Base-by-base conservation (phyloP, 306 rosid species). In the Crotalaria pallida region DNA sequence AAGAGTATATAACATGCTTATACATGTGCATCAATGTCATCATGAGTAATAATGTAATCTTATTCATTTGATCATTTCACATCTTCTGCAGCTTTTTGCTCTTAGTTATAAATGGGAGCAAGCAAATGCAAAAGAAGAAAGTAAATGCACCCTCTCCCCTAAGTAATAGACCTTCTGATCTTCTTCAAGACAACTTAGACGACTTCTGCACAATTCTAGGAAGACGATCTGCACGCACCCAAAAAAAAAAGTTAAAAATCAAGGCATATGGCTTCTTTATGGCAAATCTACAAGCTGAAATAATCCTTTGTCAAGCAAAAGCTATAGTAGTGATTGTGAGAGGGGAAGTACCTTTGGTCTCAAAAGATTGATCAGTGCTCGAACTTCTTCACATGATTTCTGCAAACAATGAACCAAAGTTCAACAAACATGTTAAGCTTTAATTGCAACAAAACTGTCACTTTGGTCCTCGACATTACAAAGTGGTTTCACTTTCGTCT, bases 281-380 rank as follows among this genome's bases (percentile, higher is more conserved):
- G 36, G 10, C 53, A 58, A 22, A 17, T 11, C n/a, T 3, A 33
- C 19, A 17, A 58, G 67, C 4, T 17, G 38, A 67, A 61, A 18
- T 33, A 1, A 65, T 1, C 43, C 47, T 21, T 27, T 45, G 29
- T 47, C 51, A 69, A 47, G 57, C 80, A 58, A 69, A 16, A 19
- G 26, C 23, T 47, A 44, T n/a, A n/a, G n/a, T n/a, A n/a, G n/a
- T n/a, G n/a, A n/a, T n/a, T n/a, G n/a, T n/a, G n/a, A n/a, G n/a
- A n/a, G n/a, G n/a, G n/a, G n/a, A 23, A 63, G 62, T 72, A 83
- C 93, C 88, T 83, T 79, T 16, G 94, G 94, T 77, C 81, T 85
- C 75, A 85, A 65, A 75, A 63, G 65, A 45, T 81, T 68, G 31
- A 87, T 77, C 13, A 84, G 72, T 64, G 70, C 84, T 66, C 75